Base-by-base conservation (phyloP, 139 green algal genomes). In the Dunaliella primolecta region DNA sequence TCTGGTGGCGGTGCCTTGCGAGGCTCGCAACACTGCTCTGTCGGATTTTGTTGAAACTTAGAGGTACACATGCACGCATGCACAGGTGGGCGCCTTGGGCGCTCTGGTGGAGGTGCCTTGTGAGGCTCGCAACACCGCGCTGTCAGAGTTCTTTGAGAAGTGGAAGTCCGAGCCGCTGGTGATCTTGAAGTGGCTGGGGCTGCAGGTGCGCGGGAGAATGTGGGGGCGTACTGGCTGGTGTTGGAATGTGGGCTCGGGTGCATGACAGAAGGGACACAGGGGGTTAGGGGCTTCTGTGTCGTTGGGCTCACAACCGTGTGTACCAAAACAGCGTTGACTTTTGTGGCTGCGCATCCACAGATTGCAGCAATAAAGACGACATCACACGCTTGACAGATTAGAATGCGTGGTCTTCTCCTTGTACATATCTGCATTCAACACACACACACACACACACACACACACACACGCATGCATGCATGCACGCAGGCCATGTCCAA, bases 121-220 rank as follows among this genome's bases (percentile, higher is more conserved):
- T 21, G 81, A 88, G 0, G 92, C 90, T 64, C 88, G 94, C 3
- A 83, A 92, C n/a, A 36, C 57, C 25, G 91, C 89, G n/a, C 89
- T 98, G 77, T 86, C 88, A 32, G 89, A 91, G 30, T 96, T 96
- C 87, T 95, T 93, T 78, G 81, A 81, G 55, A 81, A 86, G 64
- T 98, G 81, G 92, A 92, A 97, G 90, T 78, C 94, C 31, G 96
- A 99, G 84, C 83, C 88, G 15, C 90, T 99, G 57, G 96, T 98
- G 56, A 80, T 98, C 79, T 92, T 97, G 81, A 99, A 99, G 91
- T 99, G 96, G 96, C 85, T 98, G 57, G 88, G 85, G 0, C 82
- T 98, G 46, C 93, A 96, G 87, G 92, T 89, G 33, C 30, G 31
- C 27, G 74, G 23, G 23, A 27, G 33, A 27, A 23, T 72, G 56